phyloP scores from a whole-genome alignment of 2,329 filamentous ascomycete genomes.

The Aspergillus udagawae region DNA sequence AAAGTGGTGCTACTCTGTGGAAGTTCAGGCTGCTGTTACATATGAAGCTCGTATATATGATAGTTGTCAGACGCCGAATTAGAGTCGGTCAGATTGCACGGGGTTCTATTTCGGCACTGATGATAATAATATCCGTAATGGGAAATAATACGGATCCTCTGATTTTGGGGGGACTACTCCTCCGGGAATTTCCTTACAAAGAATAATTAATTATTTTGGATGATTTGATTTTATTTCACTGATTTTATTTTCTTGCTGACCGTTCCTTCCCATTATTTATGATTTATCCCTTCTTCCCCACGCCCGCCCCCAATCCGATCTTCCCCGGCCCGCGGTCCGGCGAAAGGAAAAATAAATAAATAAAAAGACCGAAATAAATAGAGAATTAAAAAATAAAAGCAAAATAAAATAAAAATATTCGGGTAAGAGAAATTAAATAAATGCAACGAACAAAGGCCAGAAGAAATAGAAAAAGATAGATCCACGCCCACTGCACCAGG shows the following conservation, averaged over 20 bases:
- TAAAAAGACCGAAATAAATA: slow-evolving; percentile 1
- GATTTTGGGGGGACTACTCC: no score
- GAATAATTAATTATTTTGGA: not conserved
- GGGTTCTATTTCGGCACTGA: not conserved
- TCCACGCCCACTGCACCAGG: slow-evolving; percentile 11
- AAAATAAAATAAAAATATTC: not conserved
- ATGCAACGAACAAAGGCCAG: not conserved
- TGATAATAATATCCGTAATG: not conserved
- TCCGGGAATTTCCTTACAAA: no score
- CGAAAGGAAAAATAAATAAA: slow-evolving; percentile 1
- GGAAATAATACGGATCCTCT: no score
- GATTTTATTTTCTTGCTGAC: not conserved
- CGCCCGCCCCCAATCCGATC: slow-evolving; percentile 17
- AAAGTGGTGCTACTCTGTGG: not conserved
- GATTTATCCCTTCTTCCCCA: slow-evolving; percentile 15
- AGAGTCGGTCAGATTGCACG: not conserved
- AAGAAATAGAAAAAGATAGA: slow-evolving; percentile 11
- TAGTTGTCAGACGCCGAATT: not conserved
- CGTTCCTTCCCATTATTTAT: slow-evolving; percentile 1
- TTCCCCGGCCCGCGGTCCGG: slow-evolving; percentile 20
- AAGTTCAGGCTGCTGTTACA: not conserved
- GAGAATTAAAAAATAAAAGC: not conserved
- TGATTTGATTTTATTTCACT: not conserved
- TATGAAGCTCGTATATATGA: not conserved
- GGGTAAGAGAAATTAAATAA: not conserved